A percentile compares a stretch with the other conserved stretches of the same genome.
Conservation (phyloP, 768 basidiomycete species). For the Mrakia gelida region DNA sequence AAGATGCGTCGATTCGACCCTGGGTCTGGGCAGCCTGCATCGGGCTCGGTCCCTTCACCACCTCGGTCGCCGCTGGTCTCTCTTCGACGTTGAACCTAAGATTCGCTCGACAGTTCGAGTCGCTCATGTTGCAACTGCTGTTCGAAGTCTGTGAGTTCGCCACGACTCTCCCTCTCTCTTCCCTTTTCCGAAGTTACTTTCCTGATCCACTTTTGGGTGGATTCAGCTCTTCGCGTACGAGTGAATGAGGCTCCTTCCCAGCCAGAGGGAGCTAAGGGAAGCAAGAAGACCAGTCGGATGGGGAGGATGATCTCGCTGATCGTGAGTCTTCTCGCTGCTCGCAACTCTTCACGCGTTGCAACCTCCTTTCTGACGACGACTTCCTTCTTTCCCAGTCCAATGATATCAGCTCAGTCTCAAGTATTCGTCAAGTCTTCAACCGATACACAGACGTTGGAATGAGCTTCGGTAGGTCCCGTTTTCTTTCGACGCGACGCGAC, state of each 20-base stretch:
- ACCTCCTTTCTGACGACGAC: too few relatives aligned
- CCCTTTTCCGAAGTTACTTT: neutral
- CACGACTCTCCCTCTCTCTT: neutral
- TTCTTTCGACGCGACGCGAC: too few relatives aligned
- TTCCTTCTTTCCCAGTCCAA: too few relatives aligned
- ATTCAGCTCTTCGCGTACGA: conserved; percentile 56
- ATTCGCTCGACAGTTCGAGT: conserved; percentile 55
- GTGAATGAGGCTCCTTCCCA: conserved; percentile 51
- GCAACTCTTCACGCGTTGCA: too few relatives aligned
- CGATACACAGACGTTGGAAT: too few relatives aligned
- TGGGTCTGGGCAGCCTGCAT: conserved; percentile 67
- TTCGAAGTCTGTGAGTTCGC: conserved; percentile 58
- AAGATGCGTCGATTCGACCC: conserved; percentile 53
- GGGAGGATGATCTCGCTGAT: too few relatives aligned
- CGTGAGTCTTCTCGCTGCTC: too few relatives aligned
- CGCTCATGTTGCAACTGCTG: conserved; percentile 59
- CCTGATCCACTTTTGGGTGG: neutral
- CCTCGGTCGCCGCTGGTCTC: too few relatives aligned
- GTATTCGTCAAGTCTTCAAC: too few relatives aligned
- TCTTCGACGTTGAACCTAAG: too few relatives aligned
- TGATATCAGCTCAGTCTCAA: too few relatives aligned
- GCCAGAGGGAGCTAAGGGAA: conserved; percentile 23
- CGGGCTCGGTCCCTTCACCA: conserved; percentile 48
- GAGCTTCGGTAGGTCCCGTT: too few relatives aligned
- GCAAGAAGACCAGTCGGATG: conserved; percentile 1